Conservation (phyloP, 225 moss, liverwort and hornwort genomes). For the Climacium dendroides region DNA sequence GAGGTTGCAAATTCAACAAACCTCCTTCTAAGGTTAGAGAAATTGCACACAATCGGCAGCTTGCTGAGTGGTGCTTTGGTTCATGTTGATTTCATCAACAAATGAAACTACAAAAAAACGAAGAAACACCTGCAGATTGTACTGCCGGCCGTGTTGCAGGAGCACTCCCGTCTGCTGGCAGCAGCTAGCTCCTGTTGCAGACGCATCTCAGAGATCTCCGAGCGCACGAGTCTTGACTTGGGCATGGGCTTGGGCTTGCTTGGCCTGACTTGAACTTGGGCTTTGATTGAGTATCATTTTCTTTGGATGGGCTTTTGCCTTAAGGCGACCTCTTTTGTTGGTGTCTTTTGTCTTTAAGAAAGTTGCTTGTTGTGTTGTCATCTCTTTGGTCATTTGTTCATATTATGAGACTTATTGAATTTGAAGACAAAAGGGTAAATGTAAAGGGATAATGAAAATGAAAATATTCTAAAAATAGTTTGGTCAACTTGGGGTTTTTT, state of each 20-base stretch:
- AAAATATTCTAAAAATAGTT: neutral
- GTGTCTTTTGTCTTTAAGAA: neutral
- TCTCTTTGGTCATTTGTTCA: neutral
- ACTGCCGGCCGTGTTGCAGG: conserved; percentile 41
- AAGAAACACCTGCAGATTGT: conserved; percentile 30
- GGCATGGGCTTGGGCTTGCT: neutral
- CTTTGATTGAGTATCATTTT: neutral
- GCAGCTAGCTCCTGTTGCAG: conserved; percentile 23
- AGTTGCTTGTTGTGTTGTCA: neutral
- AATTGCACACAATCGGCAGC: neutral
- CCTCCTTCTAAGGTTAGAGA: neutral
- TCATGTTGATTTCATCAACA: neutral
- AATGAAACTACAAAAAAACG: neutral
- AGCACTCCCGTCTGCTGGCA: conserved; percentile 15
- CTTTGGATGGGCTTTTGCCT: neutral
- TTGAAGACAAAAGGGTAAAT: neutral
- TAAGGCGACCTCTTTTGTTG: neutral
- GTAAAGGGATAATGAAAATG: neutral
- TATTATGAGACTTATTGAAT: neutral
- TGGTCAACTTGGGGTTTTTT: neutral
- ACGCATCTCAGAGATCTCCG: conserved; percentile 28
- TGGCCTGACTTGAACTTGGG: neutral
- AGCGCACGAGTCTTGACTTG: neutral
- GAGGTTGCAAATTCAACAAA: neutral
- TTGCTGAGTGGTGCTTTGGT: neutral